phyloP scores from a whole-genome alignment of 108 stramenopile species.

The Stephanodiscus triporus region DNA sequence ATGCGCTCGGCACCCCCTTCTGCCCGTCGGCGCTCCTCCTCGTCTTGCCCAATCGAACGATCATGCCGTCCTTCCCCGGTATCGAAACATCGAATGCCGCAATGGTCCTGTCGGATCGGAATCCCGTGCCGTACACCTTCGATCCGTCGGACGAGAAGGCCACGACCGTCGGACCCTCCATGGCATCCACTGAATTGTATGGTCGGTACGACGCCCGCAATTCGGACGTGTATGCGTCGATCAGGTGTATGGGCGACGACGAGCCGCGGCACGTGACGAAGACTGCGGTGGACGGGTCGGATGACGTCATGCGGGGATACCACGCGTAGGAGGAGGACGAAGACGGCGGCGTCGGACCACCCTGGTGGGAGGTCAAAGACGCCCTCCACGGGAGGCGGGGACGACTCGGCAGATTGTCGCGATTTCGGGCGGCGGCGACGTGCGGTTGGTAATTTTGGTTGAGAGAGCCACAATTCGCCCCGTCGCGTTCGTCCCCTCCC shows the following conservation, averaged over 20 bases:
- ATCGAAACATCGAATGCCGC: slow-evolving; percentile 73
- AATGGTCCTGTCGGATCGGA: slow-evolving; percentile 71
- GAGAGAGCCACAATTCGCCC: slow-evolving; percentile 7
- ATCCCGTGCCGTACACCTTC: slow-evolving; percentile 69
- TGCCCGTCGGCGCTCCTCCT: slow-evolving; percentile 80
- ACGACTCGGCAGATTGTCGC: too few relatives aligned
- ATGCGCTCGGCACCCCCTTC: slow-evolving; percentile 77
- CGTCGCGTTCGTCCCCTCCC: not conserved
- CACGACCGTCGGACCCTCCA: slow-evolving; percentile 75
- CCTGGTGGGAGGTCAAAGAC: slow-evolving; percentile 55
- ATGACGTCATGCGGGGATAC: slow-evolving; percentile 82
- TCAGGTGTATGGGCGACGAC: slow-evolving; percentile 70
- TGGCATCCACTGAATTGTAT: slow-evolving; percentile 76
- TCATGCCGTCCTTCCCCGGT: slow-evolving; percentile 66
- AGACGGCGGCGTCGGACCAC: slow-evolving; percentile 64
- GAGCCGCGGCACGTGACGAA: slow-evolving; percentile 56
- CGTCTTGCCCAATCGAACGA: slow-evolving; percentile 72
- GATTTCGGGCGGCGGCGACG: not conserved
- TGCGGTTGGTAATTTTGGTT: slow-evolving; percentile 21
- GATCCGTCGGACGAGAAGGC: slow-evolving; percentile 67
- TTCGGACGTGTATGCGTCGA: slow-evolving; percentile 78
- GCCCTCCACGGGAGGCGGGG: slow-evolving; percentile 53
- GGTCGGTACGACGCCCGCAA: slow-evolving; percentile 83
- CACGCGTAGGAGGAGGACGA: slow-evolving; percentile 59
- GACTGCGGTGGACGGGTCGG: slow-evolving; percentile 22